Base-by-base conservation (phyloP, 306 rosid genomes). In the Castanopsis chinensis region DNA sequence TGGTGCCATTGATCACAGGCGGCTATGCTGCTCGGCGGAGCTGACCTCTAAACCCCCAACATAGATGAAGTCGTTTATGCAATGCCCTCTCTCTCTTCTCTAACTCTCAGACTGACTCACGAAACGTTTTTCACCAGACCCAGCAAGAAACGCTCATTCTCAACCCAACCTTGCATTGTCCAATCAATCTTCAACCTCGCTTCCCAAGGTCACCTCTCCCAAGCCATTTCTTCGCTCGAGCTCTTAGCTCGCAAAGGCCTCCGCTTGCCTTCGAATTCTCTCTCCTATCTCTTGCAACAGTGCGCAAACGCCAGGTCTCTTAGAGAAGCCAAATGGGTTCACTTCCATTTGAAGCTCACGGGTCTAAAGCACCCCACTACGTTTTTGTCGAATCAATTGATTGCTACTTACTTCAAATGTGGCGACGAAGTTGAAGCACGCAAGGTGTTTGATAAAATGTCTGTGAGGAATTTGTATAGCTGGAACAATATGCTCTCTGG, bases 401-500 rank as follows among this genome's bases (percentile, higher is more conserved):
- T 94, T 11, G 56, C 30, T 13, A 87, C 91, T 92, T 94, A 94
- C 54, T 85, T 84, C 8, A 57, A 85, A 53, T 92, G 97, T 56
- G 96, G 92, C 1, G 86, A 83, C 67, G 85, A 83, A 9, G 74
- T 75, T 15, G 81, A 76, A 9, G 98, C 96, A 58, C 89, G 92
- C 73, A 83, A 88, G 86, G 89, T 94, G 94, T 94, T 92, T 25
- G 90, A 88, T 74, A 90, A 85, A 90, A 94, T 92, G 96, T 79
- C 83, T 78, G 87, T 52, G 14, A 88, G 88, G 77, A 94, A 94
- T 84, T 79, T 94, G 86, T 90, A 88, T 79, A 86, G 96, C 15
- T 92, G 97, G 98, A 94, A 94, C 77, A 82, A 87, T 81, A 83
- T 94, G 96, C 86, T 94, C 57, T 86, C 98, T 83, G 97, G 98